These are phyloP conservation scores for Fusarium sarcochroum DNA, from an alignment of 2,329 filamentous ascomycete genomes.

Conservation along the genomic window DNA sequence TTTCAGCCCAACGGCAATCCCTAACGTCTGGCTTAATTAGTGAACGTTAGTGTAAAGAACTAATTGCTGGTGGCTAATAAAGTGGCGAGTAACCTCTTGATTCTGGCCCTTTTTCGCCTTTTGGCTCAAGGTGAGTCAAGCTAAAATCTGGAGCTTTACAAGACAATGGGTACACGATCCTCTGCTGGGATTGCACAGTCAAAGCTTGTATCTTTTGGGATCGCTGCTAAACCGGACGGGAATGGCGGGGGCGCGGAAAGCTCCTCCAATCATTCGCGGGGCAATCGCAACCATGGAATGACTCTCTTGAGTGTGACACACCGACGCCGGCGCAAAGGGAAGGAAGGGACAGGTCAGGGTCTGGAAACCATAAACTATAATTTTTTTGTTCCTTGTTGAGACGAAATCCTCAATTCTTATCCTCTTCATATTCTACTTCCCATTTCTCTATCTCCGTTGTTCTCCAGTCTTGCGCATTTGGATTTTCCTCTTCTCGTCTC, in stretches of 20 bases:
- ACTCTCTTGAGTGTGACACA: conserved; percentile 42
- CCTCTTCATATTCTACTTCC: background rate
- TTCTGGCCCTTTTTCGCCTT: conserved; percentile 1
- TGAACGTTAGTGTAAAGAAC: background rate
- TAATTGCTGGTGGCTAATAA: conserved; percentile 6
- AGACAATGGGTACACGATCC: conserved; percentile 29
- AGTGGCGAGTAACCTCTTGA: conserved; percentile 9
- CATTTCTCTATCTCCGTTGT: background rate
- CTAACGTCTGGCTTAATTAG: conserved; percentile 10
- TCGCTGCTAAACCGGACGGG: conserved; percentile 28
- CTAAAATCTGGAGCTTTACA: conserved; percentile 17
- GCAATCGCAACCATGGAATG: conserved; percentile 44
- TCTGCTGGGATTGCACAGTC: conserved; percentile 11
- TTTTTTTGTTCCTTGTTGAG: conserved; percentile 14
- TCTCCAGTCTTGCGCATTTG: conserved; percentile 10
- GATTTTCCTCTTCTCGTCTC: conserved; percentile 4
- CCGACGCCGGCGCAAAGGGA: conserved; percentile 48
- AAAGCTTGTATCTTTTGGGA: conserved; percentile 16
- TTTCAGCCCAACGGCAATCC: conserved; percentile 7
- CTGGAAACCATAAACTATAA: conserved; percentile 27
- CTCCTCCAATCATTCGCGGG: conserved; percentile 43
- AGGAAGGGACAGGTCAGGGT: conserved; percentile 39
- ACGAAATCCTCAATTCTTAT: conserved; percentile 3
- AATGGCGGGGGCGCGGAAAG: conserved; percentile 27
- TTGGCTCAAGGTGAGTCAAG: conserved; percentile 26